Evolutionary conservation across 1,139 yeast genomes (phyloP), one percentile per base, ranked within the genome.

Genomic region (Candida smagusa): DNA sequence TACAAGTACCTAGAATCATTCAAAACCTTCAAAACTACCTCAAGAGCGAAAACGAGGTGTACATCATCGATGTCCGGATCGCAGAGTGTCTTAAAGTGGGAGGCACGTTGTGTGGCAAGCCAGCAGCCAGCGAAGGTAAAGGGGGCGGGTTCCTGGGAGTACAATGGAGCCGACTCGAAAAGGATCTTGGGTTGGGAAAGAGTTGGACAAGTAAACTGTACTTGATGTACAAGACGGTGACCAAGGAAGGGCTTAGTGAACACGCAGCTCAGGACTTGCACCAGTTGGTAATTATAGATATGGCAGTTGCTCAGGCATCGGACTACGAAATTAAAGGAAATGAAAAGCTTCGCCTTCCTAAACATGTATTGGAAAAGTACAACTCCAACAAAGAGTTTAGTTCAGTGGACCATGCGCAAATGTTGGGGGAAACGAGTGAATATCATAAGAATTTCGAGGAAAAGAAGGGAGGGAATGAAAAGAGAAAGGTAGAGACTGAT

Each of bases 111-210:
- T 69, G 75, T 45, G 73, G 72, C 0, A 33, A 52, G 1, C 74
- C 75, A 7, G 35, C 35, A 3, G 45, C 50, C 1, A 29, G 43
- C 1, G 49, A 48, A 1, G 74, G 74, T 1, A 41, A 47, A 1
- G 52, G 58, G 39, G 74, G 74, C 2, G 50, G 61, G 37, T 48
- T 64, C n/a, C 40, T 37, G 12, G 44, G 40, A 4, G 44, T 48
- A n/a, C 68, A 66, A 2, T 70, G 76, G 76, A 40, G 43, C 6
- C 56, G 56, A 34, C 44, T 70, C 9, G 60, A 63, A 30, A 71
- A 71, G 41, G 76, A 71, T 47, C 55, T 70, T 38, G 44, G 54
- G 8, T 56, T 70, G 41, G 68, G 67, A 2, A 46, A 53, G 27
- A 56, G 65, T 4, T 66, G 70, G 66, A 40, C 59, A 16, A 52